Percentiles rank a stretch among this genome's conserved stretches.
Evolutionary conservation across 2,329 filamentous ascomycete genomes (phyloP).

Genomic region (Phialophora tarda): DNA sequence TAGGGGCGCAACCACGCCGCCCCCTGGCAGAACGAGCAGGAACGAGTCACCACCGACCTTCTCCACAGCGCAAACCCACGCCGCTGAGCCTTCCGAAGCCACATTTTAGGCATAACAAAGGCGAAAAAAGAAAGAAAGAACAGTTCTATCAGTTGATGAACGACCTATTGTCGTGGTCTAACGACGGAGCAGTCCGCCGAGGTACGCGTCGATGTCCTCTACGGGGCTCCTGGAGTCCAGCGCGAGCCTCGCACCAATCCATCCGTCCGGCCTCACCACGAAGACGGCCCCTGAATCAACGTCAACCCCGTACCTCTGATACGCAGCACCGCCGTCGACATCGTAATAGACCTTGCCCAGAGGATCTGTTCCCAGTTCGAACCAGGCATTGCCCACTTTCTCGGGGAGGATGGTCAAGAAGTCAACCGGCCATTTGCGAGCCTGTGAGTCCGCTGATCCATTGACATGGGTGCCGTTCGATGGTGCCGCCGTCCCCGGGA

Average conservation of each 20-base stretch:
- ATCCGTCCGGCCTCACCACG: slow-evolving; percentile 37
- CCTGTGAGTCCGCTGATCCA: slow-evolving; percentile 16
- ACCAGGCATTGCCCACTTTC: slow-evolving; percentile 45
- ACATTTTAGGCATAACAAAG: not conserved
- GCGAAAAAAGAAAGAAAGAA: not conserved
- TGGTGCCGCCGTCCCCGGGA: slow-evolving; percentile 5
- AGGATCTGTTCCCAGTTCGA: slow-evolving; percentile 43
- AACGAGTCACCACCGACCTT: not conserved
- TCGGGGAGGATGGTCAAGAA: slow-evolving; percentile 42
- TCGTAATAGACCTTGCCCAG: slow-evolving; percentile 49
- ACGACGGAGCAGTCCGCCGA: slow-evolving; percentile 29
- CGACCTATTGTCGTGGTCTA: not conserved
- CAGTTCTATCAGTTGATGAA: not conserved
- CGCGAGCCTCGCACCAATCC: slow-evolving; percentile 34
- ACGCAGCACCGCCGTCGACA: slow-evolving; percentile 41
- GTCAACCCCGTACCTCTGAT: slow-evolving; percentile 42
- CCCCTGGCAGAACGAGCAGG: not conserved
- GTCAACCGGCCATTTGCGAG: slow-evolving; percentile 33
- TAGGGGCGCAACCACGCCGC: not conserved
- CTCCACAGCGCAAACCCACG: not conserved
- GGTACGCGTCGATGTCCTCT: slow-evolving; percentile 28
- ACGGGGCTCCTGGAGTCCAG: slow-evolving; percentile 23
- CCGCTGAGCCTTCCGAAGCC: no score
- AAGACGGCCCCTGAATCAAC: slow-evolving; percentile 31
- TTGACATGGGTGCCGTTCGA: slow-evolving; percentile 26